Conservation (phyloP, 148 eudicot species). For the Salicornia ramosissima region DNA sequence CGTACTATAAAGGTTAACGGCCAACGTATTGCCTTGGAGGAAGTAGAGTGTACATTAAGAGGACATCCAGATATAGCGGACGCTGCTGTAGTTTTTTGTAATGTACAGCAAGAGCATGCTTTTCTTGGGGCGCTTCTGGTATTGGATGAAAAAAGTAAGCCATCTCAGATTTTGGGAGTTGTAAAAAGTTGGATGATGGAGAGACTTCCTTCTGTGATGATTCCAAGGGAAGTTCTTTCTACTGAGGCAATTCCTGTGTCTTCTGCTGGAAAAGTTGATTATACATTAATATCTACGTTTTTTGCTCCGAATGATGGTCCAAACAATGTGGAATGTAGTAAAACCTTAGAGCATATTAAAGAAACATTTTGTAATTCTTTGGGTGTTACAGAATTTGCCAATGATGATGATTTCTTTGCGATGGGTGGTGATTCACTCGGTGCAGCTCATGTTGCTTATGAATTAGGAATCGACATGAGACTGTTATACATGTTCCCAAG, state of each 20-base stretch:
- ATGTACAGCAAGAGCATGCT: conserved; percentile 36
- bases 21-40: conserved; percentile 80
- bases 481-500: conserved; percentile 63
- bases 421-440: conserved; percentile 82
- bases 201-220: conserved; percentile 67
- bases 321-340: conserved; percentile 24
- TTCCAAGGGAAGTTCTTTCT: conserved; percentile 49
- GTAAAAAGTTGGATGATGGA: conserved; percentile 55
- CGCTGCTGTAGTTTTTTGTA: conserved; percentile 60
- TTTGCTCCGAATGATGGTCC: conserved; percentile 18
- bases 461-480: conserved; percentile 78
- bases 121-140: conserved; percentile 68
- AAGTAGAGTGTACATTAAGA: conserved; percentile 64
- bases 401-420: conserved; percentile 66
- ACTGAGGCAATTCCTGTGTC: conserved; percentile 55
- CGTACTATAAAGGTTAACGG: conserved; percentile 78
- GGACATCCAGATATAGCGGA: conserved; percentile 53
- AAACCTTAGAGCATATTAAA: conserved; percentile 43
- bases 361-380: conserved; percentile 72
- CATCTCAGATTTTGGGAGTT: conserved; percentile 33
- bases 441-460: conserved; percentile 77
- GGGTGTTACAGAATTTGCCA: conserved; percentile 46
- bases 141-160: conserved; percentile 25
- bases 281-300: conserved; percentile 37
- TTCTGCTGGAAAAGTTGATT: conserved; percentile 78